Percentiles rank a stretch among this genome's conserved stretches.
These are phyloP conservation scores for Adansonia rubrostipa DNA, from an alignment of 441 rosid genomes.

Conservation along the genomic window DNA sequence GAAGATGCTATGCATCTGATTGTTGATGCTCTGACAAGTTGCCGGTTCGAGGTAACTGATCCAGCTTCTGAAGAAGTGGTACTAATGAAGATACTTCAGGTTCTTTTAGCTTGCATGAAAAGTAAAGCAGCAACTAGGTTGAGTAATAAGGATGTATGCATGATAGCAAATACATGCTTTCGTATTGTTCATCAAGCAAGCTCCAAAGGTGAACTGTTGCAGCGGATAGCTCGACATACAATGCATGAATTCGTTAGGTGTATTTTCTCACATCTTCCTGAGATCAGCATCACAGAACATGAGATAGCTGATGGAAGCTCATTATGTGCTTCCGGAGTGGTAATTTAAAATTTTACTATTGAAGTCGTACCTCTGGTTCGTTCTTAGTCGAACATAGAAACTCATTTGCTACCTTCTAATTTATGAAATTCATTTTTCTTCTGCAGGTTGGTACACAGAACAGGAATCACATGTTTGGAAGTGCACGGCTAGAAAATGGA, in stretches of 20 bases:
- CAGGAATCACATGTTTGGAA: conserved; percentile 55
- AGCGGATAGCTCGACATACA: conserved; percentile 90
- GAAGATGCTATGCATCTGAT: conserved; percentile 84
- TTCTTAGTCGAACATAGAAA: background rate
- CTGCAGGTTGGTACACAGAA: conserved; percentile 58
- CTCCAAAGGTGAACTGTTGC: conserved; percentile 86
- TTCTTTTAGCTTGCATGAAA: conserved; percentile 92
- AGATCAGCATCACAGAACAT: conserved; percentile 49
- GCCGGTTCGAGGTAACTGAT: conserved; percentile 96
- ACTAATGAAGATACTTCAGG: conserved; percentile 96
- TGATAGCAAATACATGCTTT: conserved; percentile 84
- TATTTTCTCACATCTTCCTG: conserved; percentile 85
- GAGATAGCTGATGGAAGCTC: conserved; percentile 49
- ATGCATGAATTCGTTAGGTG: conserved; percentile 93
- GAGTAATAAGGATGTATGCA: conserved; percentile 90
- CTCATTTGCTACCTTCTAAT: background rate
- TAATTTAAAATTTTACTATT: conserved; percentile 22
- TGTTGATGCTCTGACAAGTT: conserved; percentile 86
- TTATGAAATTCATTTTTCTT: conserved; percentile 34
- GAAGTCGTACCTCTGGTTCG: background rate
- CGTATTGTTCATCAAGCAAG: conserved; percentile 95
- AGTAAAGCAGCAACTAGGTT: conserved; percentile 77
- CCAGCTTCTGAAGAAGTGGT: conserved; percentile 98
- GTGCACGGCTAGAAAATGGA: conserved; percentile 67
- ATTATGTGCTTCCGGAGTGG: conserved; percentile 41